These are phyloP conservation scores for Puccinia polysora DNA, from an alignment of 1,284 basidiomycete genomes.

Conservation along the genomic window DNA sequence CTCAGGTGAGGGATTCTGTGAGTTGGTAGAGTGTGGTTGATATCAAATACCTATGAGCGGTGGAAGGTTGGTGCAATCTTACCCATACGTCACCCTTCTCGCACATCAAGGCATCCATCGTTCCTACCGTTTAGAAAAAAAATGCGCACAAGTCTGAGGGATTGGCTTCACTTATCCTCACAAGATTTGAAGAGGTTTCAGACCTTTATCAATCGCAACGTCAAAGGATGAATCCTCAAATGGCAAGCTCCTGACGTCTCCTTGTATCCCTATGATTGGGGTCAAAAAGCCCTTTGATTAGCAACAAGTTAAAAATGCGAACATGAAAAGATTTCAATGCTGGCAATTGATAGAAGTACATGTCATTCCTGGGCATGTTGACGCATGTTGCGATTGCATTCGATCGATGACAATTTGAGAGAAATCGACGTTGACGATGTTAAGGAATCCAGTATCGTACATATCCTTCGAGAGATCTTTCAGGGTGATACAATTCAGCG, in stretches of 20 bases:
- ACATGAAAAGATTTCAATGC: constrained; percentile 22
- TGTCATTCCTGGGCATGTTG: constrained; percentile 65
- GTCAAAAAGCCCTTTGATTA: background rate
- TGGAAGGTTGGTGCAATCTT: constrained; percentile 48
- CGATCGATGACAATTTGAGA: constrained; percentile 73
- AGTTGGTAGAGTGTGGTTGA: background rate
- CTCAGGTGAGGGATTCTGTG: constrained; percentile 71
- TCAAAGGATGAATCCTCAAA: constrained; percentile 70
- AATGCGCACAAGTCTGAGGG: background rate
- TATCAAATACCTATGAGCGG: background rate
- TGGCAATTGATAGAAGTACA: constrained; percentile 57
- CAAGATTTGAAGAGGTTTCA: background rate
- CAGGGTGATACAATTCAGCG: constrained; percentile 1
- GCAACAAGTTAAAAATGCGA: background rate
- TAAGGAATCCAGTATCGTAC: constrained; percentile 81
- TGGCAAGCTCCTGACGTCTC: constrained; percentile 72
- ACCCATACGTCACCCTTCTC: constrained; percentile 84
- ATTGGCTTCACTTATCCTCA: background rate
- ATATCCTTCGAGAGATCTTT: constrained; percentile 55
- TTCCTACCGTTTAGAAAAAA: constrained; percentile 56
- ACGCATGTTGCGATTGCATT: constrained; percentile 65
- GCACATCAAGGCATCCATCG: constrained; percentile 92
- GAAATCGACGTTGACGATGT: constrained; percentile 81
- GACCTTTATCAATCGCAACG: constrained; percentile 82
- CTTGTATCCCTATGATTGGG: constrained; percentile 66